Evolutionary conservation across 2,329 filamentous ascomycete species (phyloP).

Genomic region (Colletotrichum lindemuthianum): DNA sequence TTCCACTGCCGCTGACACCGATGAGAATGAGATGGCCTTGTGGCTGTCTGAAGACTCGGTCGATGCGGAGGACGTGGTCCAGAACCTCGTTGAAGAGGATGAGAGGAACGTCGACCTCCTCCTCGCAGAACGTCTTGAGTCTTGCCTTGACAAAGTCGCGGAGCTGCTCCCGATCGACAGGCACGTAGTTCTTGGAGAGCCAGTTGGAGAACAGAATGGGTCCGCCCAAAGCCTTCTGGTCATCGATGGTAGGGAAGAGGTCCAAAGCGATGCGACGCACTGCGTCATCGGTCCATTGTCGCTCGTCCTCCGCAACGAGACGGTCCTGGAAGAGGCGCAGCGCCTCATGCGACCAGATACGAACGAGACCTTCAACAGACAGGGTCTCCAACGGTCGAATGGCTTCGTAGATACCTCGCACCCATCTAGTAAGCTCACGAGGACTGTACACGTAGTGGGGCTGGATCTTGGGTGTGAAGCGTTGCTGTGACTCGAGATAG

Average conservation of each 20-base stretch:
- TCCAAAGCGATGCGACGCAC: conserved; percentile 88
- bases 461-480: conserved; percentile 96
- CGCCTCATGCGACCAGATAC: conserved; percentile 98
- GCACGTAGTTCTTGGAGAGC: conserved; percentile 98
- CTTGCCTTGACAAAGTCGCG: conserved; percentile 98
- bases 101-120: conserved; percentile 97
- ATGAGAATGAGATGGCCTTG: conserved; percentile 99
- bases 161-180: conserved; percentile 93
- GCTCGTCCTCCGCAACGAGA: conserved; percentile 92
- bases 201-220: conserved; percentile 99
- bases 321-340: conserved; percentile 96
- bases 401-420: conserved; percentile 95
- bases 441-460: conserved; percentile 99
- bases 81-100: conserved; percentile 99
- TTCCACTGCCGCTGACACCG: conserved; percentile 97
- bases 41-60: conserved; percentile 97
- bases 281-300: conserved; percentile 92
- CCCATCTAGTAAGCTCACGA: conserved; percentile 97
- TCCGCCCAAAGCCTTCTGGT: conserved; percentile 86
- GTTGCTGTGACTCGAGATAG: conserved; percentile 92
- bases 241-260: conserved; percentile 94
- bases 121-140: conserved; percentile 97
- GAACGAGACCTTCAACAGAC: conserved; percentile 88
- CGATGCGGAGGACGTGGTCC: conserved; percentile 97
- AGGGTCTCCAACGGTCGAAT: conserved; percentile 91